Evolutionary conservation across 2,329 filamentous ascomycete species (phyloP), one percentile per base, ranked within the genome.

Genomic region (Arthroderma uncinatum): DNA sequence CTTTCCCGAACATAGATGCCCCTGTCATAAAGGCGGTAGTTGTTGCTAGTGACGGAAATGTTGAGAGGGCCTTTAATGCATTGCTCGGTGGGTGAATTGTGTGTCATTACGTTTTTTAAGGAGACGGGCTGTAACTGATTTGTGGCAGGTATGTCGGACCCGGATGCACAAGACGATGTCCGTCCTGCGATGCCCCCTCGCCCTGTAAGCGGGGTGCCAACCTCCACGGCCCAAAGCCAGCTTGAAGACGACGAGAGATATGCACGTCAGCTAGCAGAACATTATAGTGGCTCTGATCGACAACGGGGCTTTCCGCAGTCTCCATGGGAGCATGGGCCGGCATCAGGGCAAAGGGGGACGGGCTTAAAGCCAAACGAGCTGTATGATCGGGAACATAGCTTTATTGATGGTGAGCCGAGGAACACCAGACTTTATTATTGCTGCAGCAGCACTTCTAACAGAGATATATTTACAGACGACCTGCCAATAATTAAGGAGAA

Each of bases 31-130:
- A 85, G 72, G 93, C 93, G 30, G 87, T 98, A 0, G 75, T 98
- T 62, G 79, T 82, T 23, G 93, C 93, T 12, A 97, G 93, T 70
- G 80, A 84, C 58, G 92, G 91, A 59, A 83, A 86, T 66, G 84
- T 97, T 52, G 93, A 98, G 71, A 87, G 89, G 33, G 92, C 93
- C 12, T 98, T 98, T 75, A 93, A 96, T 74, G 93, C 93, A 36
- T 79, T 98, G 44, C 79, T 98, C 47, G 87, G 88, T 89, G 9
- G 9, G 50, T 2, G n/a, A n/a, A n/a, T n/a, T n/a, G n/a, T n/a
- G n/a, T n/a, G n/a, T 5, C 19, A 14, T 42, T 9, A 42, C 19
- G 14, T 42, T n/a, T 42, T n/a, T n/a, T n/a, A n/a, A n/a, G n/a
- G n/a, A n/a, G 39, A n/a, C 14, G 14, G 14, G 2, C 19, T 6